Evolutionary conservation across 345 rosid genomes (phyloP), one percentile per base, ranked within the genome.

Genomic region (Gossypium arboreum): DNA sequence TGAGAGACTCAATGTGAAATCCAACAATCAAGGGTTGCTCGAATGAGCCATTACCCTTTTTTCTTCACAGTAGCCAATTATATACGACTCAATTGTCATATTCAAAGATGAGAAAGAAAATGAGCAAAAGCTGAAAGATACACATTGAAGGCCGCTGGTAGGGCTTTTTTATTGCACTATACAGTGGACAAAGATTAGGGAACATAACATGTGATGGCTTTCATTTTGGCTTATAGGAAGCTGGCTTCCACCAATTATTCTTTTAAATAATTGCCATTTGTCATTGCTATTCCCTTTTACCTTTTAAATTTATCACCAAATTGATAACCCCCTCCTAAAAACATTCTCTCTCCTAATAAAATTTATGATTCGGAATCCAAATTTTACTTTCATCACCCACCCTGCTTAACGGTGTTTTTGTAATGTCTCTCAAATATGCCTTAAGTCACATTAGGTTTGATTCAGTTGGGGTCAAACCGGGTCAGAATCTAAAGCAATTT

Each of bases 171-270:
- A 44, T 55, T 73, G 50, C 41, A 1, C 27, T 27, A 24, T 10
- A 29, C 60, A 68, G 59, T 52, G 70, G 70, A 65, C 43, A 64
- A 34, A 55, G 76, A 69, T 20, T 25, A 44, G 72, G 62, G 48
- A 50, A 45, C 79, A 73, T 73, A 51, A 34, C 79, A 73, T 76
- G 78, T 76, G 84, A 74, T 76, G 27, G 18, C 15, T 39, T 67
- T 45, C 29, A 20, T 74, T 73, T 55, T 39, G 72, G 69, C 69
- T 68, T 56, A 56, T 16, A 18, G 71, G 79, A 45, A 55, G 72
- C 63, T 64, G 80, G 81, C 82, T 67, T 55, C 77, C 74, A 66
- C 65, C 71, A 84, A 75, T 81, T 72, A 79, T 81, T 72, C 78
- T 52, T 73, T 77, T 58, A 45, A 63, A 81, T 84, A 71, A 75